Conservation (phyloP, 495 filamentous ascomycete genomes). For the Penicillium turbatum region DNA sequence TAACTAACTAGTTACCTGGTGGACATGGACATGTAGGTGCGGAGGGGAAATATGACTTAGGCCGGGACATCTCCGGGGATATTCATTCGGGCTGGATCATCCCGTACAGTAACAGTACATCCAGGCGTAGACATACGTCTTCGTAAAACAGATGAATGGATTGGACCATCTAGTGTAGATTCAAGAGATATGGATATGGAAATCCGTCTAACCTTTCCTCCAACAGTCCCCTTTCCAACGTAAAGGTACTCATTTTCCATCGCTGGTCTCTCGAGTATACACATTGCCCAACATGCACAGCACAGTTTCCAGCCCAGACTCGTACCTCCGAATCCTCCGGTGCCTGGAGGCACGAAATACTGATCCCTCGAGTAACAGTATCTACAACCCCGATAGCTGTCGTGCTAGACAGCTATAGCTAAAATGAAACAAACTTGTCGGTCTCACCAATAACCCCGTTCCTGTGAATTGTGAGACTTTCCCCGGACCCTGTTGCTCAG, state of each 20-base stretch:
- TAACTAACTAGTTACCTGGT: too few relatives aligned
- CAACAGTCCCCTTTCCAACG: too few relatives aligned
- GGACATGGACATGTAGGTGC: too few relatives aligned
- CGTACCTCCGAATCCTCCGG: constrained; percentile 2
- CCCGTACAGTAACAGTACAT: neutral
- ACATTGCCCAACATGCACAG: neutral
- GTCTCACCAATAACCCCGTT: neutral
- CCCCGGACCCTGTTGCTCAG: neutral
- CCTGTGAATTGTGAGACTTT: neutral
- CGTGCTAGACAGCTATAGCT: neutral
- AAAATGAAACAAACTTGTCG: neutral
- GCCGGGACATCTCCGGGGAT: neutral
- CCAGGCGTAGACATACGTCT: too few relatives aligned
- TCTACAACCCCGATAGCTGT: neutral
- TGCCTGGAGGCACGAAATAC: neutral
- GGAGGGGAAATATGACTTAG: neutral
- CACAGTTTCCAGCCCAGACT: neutral
- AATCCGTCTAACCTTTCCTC: too few relatives aligned
- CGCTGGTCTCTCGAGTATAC: too few relatives aligned
- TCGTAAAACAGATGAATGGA: too few relatives aligned
- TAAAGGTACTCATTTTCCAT: too few relatives aligned
- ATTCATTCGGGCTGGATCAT: neutral
- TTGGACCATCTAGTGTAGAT: too few relatives aligned
- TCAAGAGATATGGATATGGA: too few relatives aligned
- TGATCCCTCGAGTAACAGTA: neutral